Evolutionary conservation across 768 basidiomycete species (phyloP), one percentile per base, ranked within the genome.

Genomic region (Macrolepiota fuliginosa): DNA sequence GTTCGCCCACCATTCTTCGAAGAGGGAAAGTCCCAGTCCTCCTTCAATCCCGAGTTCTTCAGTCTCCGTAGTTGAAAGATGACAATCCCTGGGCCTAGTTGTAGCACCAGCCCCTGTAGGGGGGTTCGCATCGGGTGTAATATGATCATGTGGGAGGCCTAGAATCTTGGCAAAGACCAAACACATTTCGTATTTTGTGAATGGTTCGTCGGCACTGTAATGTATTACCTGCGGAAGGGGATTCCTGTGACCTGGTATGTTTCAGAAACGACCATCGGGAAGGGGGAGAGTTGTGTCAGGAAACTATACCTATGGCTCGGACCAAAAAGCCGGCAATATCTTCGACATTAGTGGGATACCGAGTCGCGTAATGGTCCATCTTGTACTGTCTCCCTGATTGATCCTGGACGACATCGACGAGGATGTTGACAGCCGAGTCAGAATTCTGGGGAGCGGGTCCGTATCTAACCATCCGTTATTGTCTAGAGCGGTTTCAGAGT

Each of bases 111-210:
- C 73, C 27, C 83, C 86, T 11, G 78, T 82, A 0, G 91, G 90
- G 9, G 86, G 79, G 17, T 89, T 82, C 1, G 83, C 79, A 53
- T 94, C 89, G 0, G 92, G 83, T 29, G 85, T 77, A 68, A 96
- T 88, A 70, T 98, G 93, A 1, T 66, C 71, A 68, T 92, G 90
- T 11, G 91, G 82, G 0, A 93, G 74, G 4, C 79, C 76, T 35
- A 96, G 83, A 54, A 92, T 81, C 62, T 80, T 81, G 9, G 90
- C 85, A 66, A 94, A 91, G 39, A 90, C 77, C 29, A 91, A 77
- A 70, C 92, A 94, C 65, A 98, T 97, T 67, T 91, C 90, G 75
- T 95, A 97, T 76, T 98, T 98, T 9, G 95, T 97, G 71, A 89
- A 86, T 1, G 90, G 85, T 67, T 92, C 89, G 17, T 85, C 82